phyloP scores from a whole-genome alignment of 495 filamentous ascomycete species.

The Elasticomyces elasticus region DNA sequence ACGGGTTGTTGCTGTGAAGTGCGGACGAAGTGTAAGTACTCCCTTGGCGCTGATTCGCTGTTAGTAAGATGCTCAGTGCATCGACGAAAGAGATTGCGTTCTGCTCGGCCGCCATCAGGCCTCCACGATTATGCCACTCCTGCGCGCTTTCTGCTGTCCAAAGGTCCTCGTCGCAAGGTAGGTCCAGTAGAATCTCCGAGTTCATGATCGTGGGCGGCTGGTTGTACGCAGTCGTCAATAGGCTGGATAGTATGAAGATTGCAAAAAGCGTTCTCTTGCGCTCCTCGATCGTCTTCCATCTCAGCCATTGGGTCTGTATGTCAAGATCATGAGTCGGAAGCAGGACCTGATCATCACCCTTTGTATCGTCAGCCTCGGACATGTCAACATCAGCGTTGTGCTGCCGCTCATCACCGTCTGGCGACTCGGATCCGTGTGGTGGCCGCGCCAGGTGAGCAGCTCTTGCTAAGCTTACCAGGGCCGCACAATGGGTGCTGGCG shows the following conservation, averaged over 20 bases:
- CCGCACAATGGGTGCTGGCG: conserved; percentile 81
- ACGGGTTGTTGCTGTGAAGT: conserved; percentile 30
- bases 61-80: conserved; percentile 70
- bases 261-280: conserved; percentile 88
- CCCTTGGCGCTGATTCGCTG: conserved; percentile 65
- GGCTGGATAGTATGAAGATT: conserved; percentile 81
- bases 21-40: conserved; percentile 34
- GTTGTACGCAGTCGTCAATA: conserved; percentile 88
- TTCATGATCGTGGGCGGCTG: conserved; percentile 84
- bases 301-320: conserved; percentile 74
- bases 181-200: conserved; percentile 81
- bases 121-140: conserved; percentile 68
- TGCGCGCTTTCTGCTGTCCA: conserved; percentile 76
- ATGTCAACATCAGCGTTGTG: conserved; percentile 34
- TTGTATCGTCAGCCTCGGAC: conserved; percentile 31
- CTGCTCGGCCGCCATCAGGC: conserved; percentile 52
- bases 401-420: conserved; percentile 3
- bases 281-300: conserved; percentile 83
- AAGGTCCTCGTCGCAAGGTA: conserved; percentile 89
- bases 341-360: conserved; percentile 24
- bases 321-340: conserved; percentile 32
- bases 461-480: conserved; percentile 81
- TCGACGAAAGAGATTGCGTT: conserved; percentile 60
- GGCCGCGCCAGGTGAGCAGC: conserved; percentile 66
- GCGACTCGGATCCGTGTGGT: not conserved